Evolutionary conservation across 1,284 basidiomycete genomes (phyloP), one percentile per base, ranked within the genome.

Genomic region (Wallemia hederae): DNA sequence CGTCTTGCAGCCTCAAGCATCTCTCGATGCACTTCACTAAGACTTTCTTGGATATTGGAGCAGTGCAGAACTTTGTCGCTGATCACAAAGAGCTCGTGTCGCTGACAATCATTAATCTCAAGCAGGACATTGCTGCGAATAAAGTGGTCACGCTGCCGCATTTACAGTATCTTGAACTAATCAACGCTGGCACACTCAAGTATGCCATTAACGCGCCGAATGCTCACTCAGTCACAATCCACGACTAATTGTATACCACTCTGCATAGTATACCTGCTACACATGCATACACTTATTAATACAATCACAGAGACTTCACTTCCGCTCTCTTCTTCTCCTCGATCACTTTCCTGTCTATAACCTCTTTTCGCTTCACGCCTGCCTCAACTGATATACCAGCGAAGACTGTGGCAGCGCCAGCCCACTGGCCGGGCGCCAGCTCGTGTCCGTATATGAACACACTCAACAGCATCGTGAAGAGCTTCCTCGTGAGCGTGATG

Each of bases 401-500:
- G 71, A 98, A 97, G 2, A 98, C 94, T 27, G 91, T 80, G 0
- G 72, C 81, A 0, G 91, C 82, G 19, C 92, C 94, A 1, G 78
- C 66, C 94, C 94, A 98, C 72, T 98, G 94, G 0, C 89, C 85
- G 0, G 68, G 62, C 0, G 82, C 82, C 60, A 99, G 75, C 63
- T 76, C 78, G 72, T 98, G 92, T 66, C 87, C 81, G 71, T 96
- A 98, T 0, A 97, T 79, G 26, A 92, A 70, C 2, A 99, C 90
- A 5, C 86, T 91, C 33, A 99, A 76, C 15, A 99, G 76, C 92
- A 99, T 98, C 2, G 92, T 97, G 70, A 96, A 94, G 68, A 99
- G 75, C 73, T 98, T 98, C 62, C 94, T 78, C n/a, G 92, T 98
- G 61, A 98, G 77, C 0, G 90, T 96, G 66, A 96, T 85, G 39